Conservation (phyloP, 1,284 basidiomycete species). For the Neotropicomus parvogracilis region DNA sequence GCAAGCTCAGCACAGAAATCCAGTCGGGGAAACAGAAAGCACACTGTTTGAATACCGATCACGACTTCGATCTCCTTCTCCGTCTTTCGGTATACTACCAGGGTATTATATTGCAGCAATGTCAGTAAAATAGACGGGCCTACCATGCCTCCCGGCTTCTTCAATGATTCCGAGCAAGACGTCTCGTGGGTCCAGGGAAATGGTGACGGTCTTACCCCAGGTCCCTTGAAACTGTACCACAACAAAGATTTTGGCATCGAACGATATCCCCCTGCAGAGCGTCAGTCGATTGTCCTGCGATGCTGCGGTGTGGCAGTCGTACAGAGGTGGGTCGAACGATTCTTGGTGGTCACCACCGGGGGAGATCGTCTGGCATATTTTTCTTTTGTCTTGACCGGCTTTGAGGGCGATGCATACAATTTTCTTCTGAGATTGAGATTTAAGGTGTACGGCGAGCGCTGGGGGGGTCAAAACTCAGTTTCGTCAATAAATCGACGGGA, state of each 20-base stretch:
- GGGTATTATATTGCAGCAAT: neutral
- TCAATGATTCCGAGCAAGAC: neutral
- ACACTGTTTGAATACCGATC: constrained; percentile 4
- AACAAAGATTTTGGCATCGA: neutral
- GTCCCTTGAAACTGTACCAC: too few species aligned
- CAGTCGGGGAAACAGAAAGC: neutral
- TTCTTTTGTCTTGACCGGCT: neutral
- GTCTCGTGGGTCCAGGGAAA: neutral
- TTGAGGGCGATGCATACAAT: neutral
- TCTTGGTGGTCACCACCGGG: neutral
- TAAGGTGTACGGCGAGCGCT: constrained; percentile 3
- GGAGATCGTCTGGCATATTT: neutral
- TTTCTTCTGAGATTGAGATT: neutral
- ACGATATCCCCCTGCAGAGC: neutral
- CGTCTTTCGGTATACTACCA: constrained; percentile 15
- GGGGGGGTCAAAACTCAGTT: neutral
- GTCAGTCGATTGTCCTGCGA: neutral
- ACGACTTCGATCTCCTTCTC: constrained; percentile 11
- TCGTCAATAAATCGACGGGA: neutral
- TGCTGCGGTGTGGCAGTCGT: neutral
- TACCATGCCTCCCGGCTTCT: neutral
- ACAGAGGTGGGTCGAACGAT: constrained; percentile 7
- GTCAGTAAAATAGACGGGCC: neutral
- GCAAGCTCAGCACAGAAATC: neutral
- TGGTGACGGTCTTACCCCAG: neutral